Base-by-base conservation (phyloP, 164 flowering plant genomes). In the Tetrastigma voinierianum region DNA sequence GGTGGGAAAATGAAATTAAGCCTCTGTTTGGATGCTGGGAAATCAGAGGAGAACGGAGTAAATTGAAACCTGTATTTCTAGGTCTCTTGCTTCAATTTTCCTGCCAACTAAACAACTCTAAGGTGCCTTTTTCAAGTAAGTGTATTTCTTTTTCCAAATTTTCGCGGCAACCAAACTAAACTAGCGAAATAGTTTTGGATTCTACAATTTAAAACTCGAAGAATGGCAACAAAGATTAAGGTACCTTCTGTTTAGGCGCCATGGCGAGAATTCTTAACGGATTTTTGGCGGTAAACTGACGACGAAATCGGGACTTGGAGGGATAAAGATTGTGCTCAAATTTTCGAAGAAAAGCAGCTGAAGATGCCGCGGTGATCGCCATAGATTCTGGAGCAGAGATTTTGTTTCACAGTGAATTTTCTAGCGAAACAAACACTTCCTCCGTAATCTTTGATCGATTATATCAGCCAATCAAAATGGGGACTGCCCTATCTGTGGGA, bases 211-310 rank as follows among this genome's bases (percentile, higher is more conserved):
- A 20, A 11, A 9, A 45, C 13, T 3, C 7, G 53, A 48, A 0
- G 24, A 17, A 6, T 20, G 21, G 14, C 40, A 49, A 25, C 18
- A 10, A 46, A 20, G 53, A 5, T 55, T 44, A 32, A 47, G 21
- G 57, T 80, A 83, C 87, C 87, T 83, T 83, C 72, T 77, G 79
- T 44, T 67, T 56, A 44, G 91, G 76, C 0, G 91, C 87, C 96
- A 90, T 90, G 78, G 86, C 74, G 45, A 86, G 65, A 65, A 90
- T 62, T 51, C 71, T 79, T 0, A 73, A 64, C 16, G 80, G 18
- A 49, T 53, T 71, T 59, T 46, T 73, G 65, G 84, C 40, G 52
- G 80, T 71, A 61, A 69, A 68, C 17, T 20, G 3, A 45, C 59
- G 72, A 59, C 61, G 40, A 40, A 66, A 57, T 25, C 64, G 71